These are phyloP conservation scores for Hymenoscyphus repandus DNA, from an alignment of 2,329 filamentous ascomycete species.

Conservation along the genomic window DNA sequence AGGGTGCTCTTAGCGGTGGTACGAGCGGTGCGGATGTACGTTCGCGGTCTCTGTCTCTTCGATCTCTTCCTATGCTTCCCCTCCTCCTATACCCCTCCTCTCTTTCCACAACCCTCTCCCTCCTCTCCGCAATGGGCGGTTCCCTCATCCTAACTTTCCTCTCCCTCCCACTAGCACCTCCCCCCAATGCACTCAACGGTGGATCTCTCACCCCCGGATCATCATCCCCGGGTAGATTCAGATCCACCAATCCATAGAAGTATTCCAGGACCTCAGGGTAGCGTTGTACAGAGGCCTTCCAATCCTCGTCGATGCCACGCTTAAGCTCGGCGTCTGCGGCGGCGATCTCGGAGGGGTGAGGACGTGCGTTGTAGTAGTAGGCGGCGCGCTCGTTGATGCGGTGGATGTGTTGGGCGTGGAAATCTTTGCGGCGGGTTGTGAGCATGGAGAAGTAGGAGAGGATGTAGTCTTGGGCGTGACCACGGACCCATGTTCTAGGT, in stretches of 20 bases:
- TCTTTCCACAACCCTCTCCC: constrained; percentile 10
- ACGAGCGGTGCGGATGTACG: constrained; percentile 13
- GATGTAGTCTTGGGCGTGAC: constrained; percentile 63
- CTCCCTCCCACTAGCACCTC: constrained; percentile 17
- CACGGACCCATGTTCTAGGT: constrained; percentile 56
- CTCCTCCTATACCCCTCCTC: constrained; percentile 13
- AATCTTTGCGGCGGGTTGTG: constrained; percentile 54
- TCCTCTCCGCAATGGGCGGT: constrained; percentile 15
- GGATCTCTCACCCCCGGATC: constrained; percentile 55
- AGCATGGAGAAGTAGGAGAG: constrained; percentile 59
- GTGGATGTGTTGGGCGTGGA: constrained; percentile 51
- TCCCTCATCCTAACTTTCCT: constrained; percentile 26
- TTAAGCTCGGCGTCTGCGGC: constrained; percentile 63
- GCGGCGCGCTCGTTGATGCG: constrained; percentile 50
- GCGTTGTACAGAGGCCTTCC: constrained; percentile 67
- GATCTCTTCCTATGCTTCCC: constrained; percentile 11
- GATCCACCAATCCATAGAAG: constrained; percentile 65
- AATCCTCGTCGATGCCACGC: constrained; percentile 72
- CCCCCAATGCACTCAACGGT: constrained; percentile 42
- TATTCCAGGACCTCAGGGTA: constrained; percentile 82
- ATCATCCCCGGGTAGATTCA: constrained; percentile 59
- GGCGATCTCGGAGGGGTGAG: constrained; percentile 57
- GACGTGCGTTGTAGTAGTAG: constrained; percentile 52
- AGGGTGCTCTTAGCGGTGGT: constrained; percentile 8
- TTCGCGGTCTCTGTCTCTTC: constrained; percentile 12